Base-by-base conservation (phyloP, 2,329 filamentous ascomycete species). In the Elsinoe fawcettii region DNA sequence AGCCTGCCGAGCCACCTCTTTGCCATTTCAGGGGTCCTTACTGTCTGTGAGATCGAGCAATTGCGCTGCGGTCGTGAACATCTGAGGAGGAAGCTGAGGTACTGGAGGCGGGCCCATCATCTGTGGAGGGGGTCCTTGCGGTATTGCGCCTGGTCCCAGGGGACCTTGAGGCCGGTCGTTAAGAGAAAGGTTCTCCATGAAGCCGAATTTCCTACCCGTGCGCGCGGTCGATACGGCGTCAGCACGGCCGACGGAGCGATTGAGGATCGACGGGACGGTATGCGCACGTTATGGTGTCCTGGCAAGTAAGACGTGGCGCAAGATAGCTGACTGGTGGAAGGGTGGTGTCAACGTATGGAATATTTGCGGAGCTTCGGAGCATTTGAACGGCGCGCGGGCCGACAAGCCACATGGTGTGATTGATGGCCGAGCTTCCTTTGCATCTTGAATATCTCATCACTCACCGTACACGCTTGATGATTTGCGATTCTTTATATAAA, bases 51-150 rank as follows among this genome's bases (percentile, higher is more conserved):
- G 80, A 71, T 99, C 93, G 59, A 99, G 78, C 59, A 99, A 78
- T 77, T 97, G 93, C 56, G 93, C 91, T 30, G 93, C 93, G 30
- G 93, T 99, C 16, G 93, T 95, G 75, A 99, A 99, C 87, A 97
- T 96, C 77, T 99, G 92, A 59, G 91, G 91, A 12, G 88, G 88
- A 37, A 92, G 77, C 73, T 89, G 87, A 62, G 82, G 80, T 4
- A 75, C 71, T 46, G 70, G 69, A 34, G 73, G 72, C 23, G 66
- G 64, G 14, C 59, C 58, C 41, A 60, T 23, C 61, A 65, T 61
- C 51, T 57, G 60, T 37, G 58, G 63, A 37, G 62, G 59, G 54
- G 61, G 57, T 39, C 58, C 47, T 53, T 55, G 58, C 9, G 60
- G 62, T n/a, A 39, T 7, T 7, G 49, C 30, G 51, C 64, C 64